Evolutionary conservation across 176 grass and related monocot genomes (phyloP), one percentile per base, ranked within the genome.

Genomic region (Musa troglodytarum): DNA sequence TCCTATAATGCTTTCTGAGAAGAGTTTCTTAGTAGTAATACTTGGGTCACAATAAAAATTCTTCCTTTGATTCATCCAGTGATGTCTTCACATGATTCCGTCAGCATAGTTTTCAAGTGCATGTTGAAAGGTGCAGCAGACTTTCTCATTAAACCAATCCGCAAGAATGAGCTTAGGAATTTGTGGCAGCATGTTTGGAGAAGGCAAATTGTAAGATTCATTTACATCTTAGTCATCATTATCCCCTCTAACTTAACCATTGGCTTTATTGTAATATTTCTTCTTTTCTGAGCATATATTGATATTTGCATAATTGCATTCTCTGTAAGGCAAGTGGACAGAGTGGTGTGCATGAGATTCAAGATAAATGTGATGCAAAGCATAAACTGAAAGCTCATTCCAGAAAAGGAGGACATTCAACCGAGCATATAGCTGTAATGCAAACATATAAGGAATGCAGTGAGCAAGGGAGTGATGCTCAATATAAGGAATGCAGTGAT

Each of bases 131-230:
- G 96, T 64, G 91, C 96, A 56, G 82, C 96, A 57, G 96, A 99
- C 81, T 99, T 99, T 65, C 89, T 99, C 70, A 89, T 99, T 52
- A 99, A 99, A 79, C 96, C 96, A 3, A 84, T 99, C 74, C 77
- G 96, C n/a, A 99, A 91, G 74, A 99, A 99, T 29, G 96, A 99
- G 74, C 43, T 99, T 69, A 77, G 85, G 74, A 99, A 99, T 79
- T 77, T 99, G 55, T 99, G 96, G 96, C 96, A 99, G 79, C 96
- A 99, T 52, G 96, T 95, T 75, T 99, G 96, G 96, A 94, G 96
- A 88, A 91, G 88, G 74, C 88, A 99, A 77, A 64, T 99, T 55
- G 96, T 99, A 89, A 61, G 85, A 49, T 28, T 50, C 54, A 57
- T n/a, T 85, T 64, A 8, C 24, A 71, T 59, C 66, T 9, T 20